Percentiles rank a stretch among this genome's conserved stretches.
Conservation (phyloP, 2,329 filamentous ascomycete species). For the Stachybotrys echinatus region DNA sequence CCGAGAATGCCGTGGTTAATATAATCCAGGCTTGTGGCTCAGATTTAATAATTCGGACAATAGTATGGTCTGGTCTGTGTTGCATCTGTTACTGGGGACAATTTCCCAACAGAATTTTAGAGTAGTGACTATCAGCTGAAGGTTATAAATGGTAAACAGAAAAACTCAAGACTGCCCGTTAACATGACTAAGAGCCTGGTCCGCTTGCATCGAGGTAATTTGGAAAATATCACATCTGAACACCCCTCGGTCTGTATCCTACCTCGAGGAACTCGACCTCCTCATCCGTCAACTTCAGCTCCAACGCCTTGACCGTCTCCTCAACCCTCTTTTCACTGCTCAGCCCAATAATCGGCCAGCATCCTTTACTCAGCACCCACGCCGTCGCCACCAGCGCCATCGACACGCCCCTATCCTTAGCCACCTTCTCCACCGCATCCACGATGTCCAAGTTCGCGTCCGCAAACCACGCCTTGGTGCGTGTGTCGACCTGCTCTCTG, state of each 20-base stretch:
- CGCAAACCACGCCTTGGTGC: slow-evolving; percentile 16
- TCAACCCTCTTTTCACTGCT: slow-evolving; percentile 54
- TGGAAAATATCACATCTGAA: slow-evolving; percentile 19
- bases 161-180: no score
- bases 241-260: slow-evolving; percentile 49
- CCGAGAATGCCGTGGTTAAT: no score
- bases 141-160: no score
- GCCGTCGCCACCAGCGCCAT: slow-evolving; percentile 62
- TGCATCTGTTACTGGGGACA: no score
- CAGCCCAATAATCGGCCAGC: slow-evolving; percentile 58
- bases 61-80: no score
- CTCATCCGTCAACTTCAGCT: slow-evolving; percentile 47
- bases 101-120: no score
- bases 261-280: slow-evolving; percentile 59
- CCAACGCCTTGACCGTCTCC: slow-evolving; percentile 46
- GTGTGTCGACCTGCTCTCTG: slow-evolving; percentile 10
- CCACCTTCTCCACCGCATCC: slow-evolving; percentile 44
- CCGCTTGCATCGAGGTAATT: no score
- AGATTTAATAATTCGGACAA: no score
- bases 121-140: no score
- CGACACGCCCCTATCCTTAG: slow-evolving; percentile 49
- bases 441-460: slow-evolving; percentile 23
- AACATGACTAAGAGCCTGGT: no score
- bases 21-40: no score
- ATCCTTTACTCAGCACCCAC: slow-evolving; percentile 51